Percentiles rank a stretch among this genome's conserved stretches.
Evolutionary conservation across 2,329 filamentous ascomycete species (phyloP).

Genomic region (Didymella pinodella): DNA sequence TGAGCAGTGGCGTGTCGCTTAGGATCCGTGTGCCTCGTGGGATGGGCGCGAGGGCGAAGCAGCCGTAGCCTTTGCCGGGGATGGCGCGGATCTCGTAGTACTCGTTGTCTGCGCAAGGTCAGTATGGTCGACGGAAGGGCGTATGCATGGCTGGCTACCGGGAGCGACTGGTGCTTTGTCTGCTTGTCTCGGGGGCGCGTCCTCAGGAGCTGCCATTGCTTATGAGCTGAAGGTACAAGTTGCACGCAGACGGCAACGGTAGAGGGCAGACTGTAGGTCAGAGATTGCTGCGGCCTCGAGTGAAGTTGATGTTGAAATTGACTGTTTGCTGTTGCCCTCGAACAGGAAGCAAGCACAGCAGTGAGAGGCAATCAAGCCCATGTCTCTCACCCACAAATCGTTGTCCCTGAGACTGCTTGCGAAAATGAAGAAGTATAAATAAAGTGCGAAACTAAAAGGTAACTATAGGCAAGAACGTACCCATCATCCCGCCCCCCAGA

Average conservation of each 20-base stretch:
- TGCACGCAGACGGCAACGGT: neutral
- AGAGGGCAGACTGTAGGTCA: no score
- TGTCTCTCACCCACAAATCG: neutral
- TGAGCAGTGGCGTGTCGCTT: slow-evolving; percentile 51
- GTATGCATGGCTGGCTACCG: no score
- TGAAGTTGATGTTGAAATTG: neutral
- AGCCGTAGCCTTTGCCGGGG: slow-evolving; percentile 53
- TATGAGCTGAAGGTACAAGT: neutral
- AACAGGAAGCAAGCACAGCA: neutral
- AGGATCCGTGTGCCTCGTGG: slow-evolving; percentile 52
- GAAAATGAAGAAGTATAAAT: neutral
- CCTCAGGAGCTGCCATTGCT: neutral
- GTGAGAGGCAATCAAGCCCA: neutral
- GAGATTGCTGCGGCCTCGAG: neutral
- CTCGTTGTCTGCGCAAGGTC: slow-evolving; percentile 25
- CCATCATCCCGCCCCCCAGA: neutral
- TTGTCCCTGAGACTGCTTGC: neutral
- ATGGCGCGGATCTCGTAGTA: slow-evolving; percentile 45
- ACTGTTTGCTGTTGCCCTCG: neutral
- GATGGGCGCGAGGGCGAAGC: slow-evolving; percentile 50
- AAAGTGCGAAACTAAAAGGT: neutral
- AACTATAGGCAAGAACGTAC: slow-evolving; percentile 4
- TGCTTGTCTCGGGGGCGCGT: neutral
- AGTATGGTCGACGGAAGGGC: no score
- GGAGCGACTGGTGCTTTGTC: no score